Conservation (phyloP, 2,329 filamentous ascomycete genomes). For the Trichophyton simii region DNA sequence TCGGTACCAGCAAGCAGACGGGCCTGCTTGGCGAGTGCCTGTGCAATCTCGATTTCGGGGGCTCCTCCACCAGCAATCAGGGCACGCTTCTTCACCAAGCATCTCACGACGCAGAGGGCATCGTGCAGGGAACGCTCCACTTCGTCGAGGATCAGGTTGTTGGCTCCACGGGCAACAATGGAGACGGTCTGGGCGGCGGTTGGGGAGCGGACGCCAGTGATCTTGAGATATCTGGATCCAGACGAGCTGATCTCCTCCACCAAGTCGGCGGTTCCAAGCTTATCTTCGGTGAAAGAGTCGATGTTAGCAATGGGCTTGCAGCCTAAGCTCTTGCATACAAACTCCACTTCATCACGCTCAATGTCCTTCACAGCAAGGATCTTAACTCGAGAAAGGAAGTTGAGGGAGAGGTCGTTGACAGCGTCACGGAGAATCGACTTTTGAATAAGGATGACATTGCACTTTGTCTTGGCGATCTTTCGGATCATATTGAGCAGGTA, state of each 20-base stretch:
- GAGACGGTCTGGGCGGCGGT: slow-evolving; percentile 70
- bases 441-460: slow-evolving; percentile 94
- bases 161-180: slow-evolving; percentile 87
- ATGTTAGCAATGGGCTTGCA: slow-evolving; percentile 99
- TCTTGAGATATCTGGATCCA: slow-evolving; percentile 85
- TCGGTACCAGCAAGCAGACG: slow-evolving; percentile 81
- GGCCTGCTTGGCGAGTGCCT: slow-evolving; percentile 68
- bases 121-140: slow-evolving; percentile 95
- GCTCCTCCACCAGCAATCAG: slow-evolving; percentile 93
- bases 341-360: slow-evolving; percentile 96
- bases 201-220: slow-evolving; percentile 75
- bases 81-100: slow-evolving; percentile 98
- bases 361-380: slow-evolving; percentile 96
- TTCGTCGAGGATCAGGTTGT: slow-evolving; percentile 87
- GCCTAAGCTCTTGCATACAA: slow-evolving; percentile 96
- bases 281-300: slow-evolving; percentile 97
- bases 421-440: slow-evolving; percentile 97
- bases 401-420: slow-evolving; percentile 91
- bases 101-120: slow-evolving; percentile 92
- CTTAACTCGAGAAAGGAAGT: slow-evolving; percentile 94
- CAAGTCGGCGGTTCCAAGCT: slow-evolving; percentile 83
- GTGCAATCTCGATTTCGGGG: slow-evolving; percentile 90
- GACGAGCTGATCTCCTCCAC: slow-evolving; percentile 83
- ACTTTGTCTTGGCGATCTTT: slow-evolving; percentile 99
- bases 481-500: slow-evolving; percentile 98